Evolutionary conservation across 148 eudicot species (phyloP), one percentile per base, ranked within the genome.

Genomic region (Vaccinium vitisidaea): DNA sequence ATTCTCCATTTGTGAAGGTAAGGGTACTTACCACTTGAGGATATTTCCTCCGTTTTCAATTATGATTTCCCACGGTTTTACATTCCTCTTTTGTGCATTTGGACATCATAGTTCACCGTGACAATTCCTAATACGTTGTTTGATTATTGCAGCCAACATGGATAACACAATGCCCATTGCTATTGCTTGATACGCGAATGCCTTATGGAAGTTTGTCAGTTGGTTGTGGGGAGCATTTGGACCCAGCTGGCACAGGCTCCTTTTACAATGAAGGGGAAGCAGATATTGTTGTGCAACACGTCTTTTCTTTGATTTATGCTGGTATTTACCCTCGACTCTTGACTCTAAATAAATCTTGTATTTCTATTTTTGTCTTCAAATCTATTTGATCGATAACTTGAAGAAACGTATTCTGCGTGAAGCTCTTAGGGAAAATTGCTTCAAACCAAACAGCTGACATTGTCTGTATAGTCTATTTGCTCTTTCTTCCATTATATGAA

Each of bases 171-270:
- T 93, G 98, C 84, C 98, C 98, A 8, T 87, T 95, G 86, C 87
- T 95, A 46, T 91, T 95, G 89, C 94, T 95, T 83, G 96, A 95
- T 87, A 95, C 98, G 80, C 91, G 96, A 84, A 92, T 90, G 90
- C 95, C 92, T 36, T 92, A 91, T 75, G 98, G 98, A 86, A 89
- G 91, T 87, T 89, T 95, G 75, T 93, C 93, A 54, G 90, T 92
- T 86, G 96, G 94, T 39, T 95, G 98, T 84, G 93, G 90, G 86
- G 98, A 95, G 85, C 94, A 95, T 79, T 85, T 95, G 86, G 98
- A 95, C 90, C 98, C 95, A 10, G 96, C 98, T 87, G 98, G 98
- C 77, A 95, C 98, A 16, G 98, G 98, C 82, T 95, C 98, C 74
- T 95, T 91, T 84, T 93, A 88, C 92, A 95, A 95, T 87, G 96